Base-by-base conservation (phyloP, 768 basidiomycete species). In the Tubosaeta brunneosetosa region DNA sequence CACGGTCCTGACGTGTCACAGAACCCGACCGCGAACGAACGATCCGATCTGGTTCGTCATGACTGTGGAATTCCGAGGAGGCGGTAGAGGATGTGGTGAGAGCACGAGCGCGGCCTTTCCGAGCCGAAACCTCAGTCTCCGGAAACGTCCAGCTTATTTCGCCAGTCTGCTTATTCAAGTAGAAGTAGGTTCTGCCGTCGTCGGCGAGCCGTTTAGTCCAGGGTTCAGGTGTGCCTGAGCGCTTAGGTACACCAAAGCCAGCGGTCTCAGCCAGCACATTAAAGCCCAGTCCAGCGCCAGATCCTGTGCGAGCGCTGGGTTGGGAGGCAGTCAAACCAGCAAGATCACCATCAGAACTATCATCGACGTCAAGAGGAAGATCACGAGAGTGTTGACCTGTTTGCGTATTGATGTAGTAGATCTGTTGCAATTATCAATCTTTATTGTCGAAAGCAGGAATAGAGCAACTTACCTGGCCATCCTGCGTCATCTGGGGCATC, bases 361-460 rank as follows among this genome's bases (percentile, higher is more conserved):
- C 85, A 45, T 88, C 85, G 11, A 77, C 72, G 64, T 90, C 88
- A 44, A 75, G 74, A 22, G 94, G 94, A n/a, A 95, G 71, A 60
- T 97, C 91, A 59, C 85, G 80, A 26, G 92, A 85, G 38, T 82
- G 83, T 66, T 91, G 80, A 31, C 89, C 89, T 6, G 89, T 91
- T 59, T 88, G 81, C 2, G 91, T 91, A 64, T 98, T 99, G 57
- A 91, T 80, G 72, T 97, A 99, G 75, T 85, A 94, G 66, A 99
- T 93, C 94, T 97, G 50, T 47, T 31, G n/a, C 17, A 37, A 25
- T 3, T 44, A 33, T 58, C 1, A 47, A 46, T 36, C 14, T 40
- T 45, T 36, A 34, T 31, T 44, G 19, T 19, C 40, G 17, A 41
- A 14, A 11, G 9, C 29, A 50, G 50, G 19, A 38, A 33, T n/a